Evolutionary conservation across 2,329 filamentous ascomycete species (phyloP), one percentile per base, ranked within the genome.

Genomic region (Proliferodiscus dingleyae): DNA sequence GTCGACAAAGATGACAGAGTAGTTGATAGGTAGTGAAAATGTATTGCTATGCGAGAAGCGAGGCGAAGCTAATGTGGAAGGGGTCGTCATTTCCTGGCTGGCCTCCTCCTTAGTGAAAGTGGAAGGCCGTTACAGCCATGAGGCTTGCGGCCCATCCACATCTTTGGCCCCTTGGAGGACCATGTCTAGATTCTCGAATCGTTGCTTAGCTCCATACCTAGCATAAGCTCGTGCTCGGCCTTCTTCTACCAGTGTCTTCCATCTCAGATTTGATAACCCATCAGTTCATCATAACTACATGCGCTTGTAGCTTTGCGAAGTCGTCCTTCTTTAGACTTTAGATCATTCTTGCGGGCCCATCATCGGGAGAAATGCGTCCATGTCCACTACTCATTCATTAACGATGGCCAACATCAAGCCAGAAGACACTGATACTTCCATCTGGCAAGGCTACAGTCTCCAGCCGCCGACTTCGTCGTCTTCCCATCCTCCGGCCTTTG

Each of bases 321-420:
- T 43, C 34, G 29, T 49, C 50, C 41, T 48, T 53, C 49, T 50
- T 48, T 48, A 40, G 16, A 11, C 26, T 19, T 48, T 53, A 52
- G 51, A 45, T 40, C 46, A 11, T 32, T 43, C 33, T 41, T 30
- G 28, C 30, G 28, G n/a, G 34, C 47, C 49, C 46, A 47, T 26
- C 18, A 49, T 30, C 28, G 42, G 41, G 49, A 48, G 51, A 37
- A 45, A 58, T 58, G 53, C 48, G 50, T 59, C 58, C 41, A 62
- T 62, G 60, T 61, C 60, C 55, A 46, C 52, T 29, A 62, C 60
- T 50, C 56, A 58, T 28, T 57, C 55, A 52, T 37, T 61, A 52
- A 61, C 60, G 51, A 62, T 61, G 60, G 58, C 60, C 43, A 54
- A 58, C 51, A 50, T 59, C 44, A 61, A 61, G 60, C 58, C 59